Evolutionary conservation across 2,329 filamentous ascomycete genomes (phyloP).

Genomic region (Fusarium robinianum): DNA sequence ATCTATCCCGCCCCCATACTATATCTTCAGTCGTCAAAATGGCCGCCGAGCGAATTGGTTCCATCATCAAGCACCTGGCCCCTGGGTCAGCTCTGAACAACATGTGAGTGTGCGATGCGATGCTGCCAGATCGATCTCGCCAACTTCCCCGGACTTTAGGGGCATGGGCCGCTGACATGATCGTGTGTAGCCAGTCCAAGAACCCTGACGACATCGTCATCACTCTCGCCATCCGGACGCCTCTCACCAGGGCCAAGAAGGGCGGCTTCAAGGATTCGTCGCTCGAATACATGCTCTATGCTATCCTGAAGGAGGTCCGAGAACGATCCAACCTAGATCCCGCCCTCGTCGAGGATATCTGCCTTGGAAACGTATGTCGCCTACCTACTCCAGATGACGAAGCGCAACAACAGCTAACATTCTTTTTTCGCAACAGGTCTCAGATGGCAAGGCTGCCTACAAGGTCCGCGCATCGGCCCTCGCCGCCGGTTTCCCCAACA

Average conservation of each 20-base stretch:
- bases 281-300: slow-evolving; percentile 84
- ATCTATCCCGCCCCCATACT: slow-evolving; percentile 1
- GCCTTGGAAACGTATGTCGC: slow-evolving; percentile 77
- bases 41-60: slow-evolving; percentile 84
- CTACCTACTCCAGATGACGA: no score
- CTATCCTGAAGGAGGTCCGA: slow-evolving; percentile 76
- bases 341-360: slow-evolving; percentile 83
- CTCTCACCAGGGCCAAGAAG: slow-evolving; percentile 85
- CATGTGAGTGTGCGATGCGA: slow-evolving; percentile 79
- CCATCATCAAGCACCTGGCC: slow-evolving; percentile 83
- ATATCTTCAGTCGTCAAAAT: slow-evolving; percentile 52
- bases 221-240: slow-evolving; percentile 87
- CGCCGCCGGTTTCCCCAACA: slow-evolving; percentile 92
- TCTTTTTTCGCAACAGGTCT: no score
- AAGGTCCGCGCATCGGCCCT: slow-evolving; percentile 87
- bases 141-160: not conserved
- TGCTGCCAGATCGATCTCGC: not conserved
- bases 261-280: slow-evolving; percentile 94
- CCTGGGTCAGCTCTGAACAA: slow-evolving; percentile 72
- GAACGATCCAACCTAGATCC: slow-evolving; percentile 79
- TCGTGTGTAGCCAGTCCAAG: slow-evolving; percentile 86
- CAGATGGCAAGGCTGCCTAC: slow-evolving; percentile 84
- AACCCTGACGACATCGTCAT: slow-evolving; percentile 97
- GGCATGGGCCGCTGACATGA: no score
- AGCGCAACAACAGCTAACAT: no score